Evolutionary conservation across 768 basidiomycete genomes (phyloP), one percentile per base, ranked within the genome.

Genomic region (Lentinula edodes): DNA sequence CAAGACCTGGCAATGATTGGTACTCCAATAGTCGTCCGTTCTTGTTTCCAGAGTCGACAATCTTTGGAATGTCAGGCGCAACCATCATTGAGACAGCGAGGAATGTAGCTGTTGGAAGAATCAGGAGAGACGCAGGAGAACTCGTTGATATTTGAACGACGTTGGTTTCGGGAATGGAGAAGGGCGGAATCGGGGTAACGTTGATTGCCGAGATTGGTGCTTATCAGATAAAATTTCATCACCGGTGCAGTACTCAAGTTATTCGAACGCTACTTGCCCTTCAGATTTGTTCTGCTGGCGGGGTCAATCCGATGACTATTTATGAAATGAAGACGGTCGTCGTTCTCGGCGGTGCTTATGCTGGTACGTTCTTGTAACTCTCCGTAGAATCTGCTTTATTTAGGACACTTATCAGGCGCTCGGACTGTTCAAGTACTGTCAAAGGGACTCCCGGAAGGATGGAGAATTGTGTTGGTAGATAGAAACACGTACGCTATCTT

Each of bases 391-490:
- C 55, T 48, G 56, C 34, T 34, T 23, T 39, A 18, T 34, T 35
- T 65, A 56, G 46, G 38, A 39, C 38, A 57, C 52, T 63, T 45
- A 34, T 60, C 28, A 84, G 84, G 85, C 35, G 74, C 75, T 32
- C 75, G 77, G 43, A 83, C 81, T 0, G 79, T 82, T 4, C 79
- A 80, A 60, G 48, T 82, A 16, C 77, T 87, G 39, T 78, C 80
- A 7, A 71, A 78, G 8, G 73, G 73, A 12, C 68, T 86, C 16
- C 84, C 84, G 5, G 70, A 74, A 13, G 80, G 71, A 15, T 84
- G 85, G 83, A 76, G 79, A 32, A 74, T 88, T 28, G 74, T 87
- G 4, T 69, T 87, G 12, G 75, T 88, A 41, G 86, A 87, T 64
- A 74, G 83, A 52, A 87, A 89, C 67, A 81, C 79, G 79, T 85